Evolutionary conservation across 495 filamentous ascomycete species (phyloP), one percentile per base, ranked within the genome.

Genomic region (Podospora pseudopauciseta): DNA sequence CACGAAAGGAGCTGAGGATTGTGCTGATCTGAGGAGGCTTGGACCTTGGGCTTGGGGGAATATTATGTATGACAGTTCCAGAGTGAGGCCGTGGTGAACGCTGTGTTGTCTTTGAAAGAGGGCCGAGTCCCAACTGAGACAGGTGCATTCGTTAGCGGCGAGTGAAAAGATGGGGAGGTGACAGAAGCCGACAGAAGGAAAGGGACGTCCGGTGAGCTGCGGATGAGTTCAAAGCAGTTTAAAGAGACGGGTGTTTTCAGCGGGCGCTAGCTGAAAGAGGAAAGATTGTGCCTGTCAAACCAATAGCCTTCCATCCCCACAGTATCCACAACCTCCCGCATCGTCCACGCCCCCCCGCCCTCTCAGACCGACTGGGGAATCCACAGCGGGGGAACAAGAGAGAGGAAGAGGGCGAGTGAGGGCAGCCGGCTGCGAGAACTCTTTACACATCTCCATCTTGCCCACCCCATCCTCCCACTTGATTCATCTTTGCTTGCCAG

Each of bases 121-220:
- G 28, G 19, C 7, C 39, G 54, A 44, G 65, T 28, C 39, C 27
- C 49, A 49, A 49, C 64, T 68, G 32, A 67, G 63, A 61, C 19
- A 69, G 67, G 58, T 71, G 64, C 68, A 61, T 71, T 18, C 30
- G 62, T 26, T 70, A 72, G 68, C 68, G 69, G 69, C 65, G 60
- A 28, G 18, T 39, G 23, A 68, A 39, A 54, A 71, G 73, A 69
- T 73, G 73, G 67, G 27, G 66, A 67, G 28, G 30, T 28, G 34
- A 73, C 59, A 77, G 76, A 77, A 77, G 61, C 71, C 67, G 60
- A 76, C 53, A 72, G 76, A 77, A 77, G 67, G 18, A 19, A 62
- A 75, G 66, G 71, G 74, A 75, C 67, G 58, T 18, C 70, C 67
- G 66, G 39, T 32, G 53, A 68, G 54, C 55, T n/a, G 44, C 39